Base-by-base conservation (phyloP, 495 filamentous ascomycete genomes). In the Aspergillus taichungensis region DNA sequence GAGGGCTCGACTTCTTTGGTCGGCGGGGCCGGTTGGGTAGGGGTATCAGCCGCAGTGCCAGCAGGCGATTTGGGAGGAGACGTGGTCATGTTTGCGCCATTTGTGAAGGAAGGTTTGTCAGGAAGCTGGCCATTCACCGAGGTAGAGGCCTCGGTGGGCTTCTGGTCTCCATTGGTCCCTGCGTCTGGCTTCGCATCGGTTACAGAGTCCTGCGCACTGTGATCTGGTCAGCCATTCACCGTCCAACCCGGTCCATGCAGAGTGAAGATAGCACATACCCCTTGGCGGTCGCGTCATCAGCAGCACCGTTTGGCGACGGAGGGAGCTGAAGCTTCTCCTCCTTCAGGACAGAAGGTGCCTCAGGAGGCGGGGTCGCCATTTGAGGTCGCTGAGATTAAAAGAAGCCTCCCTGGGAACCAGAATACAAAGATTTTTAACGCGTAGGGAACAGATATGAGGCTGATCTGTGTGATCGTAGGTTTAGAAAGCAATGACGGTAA, bases 301-400 rank as follows among this genome's bases (percentile, higher is more conserved):
- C 59, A 13, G 68, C 50, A 40, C 62, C 67, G 49, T 61, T 66
- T 24, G 68, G 64, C 43, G 66, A 64, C 18, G 65, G 68, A 41
- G 65, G 66, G 43, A 68, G 49, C 60, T 68, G 66, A 58, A 63
- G 66, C 63, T 73, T 71, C 43, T 69, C 68, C 59, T 69, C 66
- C 60, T 71, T 73, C 34, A 64, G 41, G 30, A 54, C 42, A 49
- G 62, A 55, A 49, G 61, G 37, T 37, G 59, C 66, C 64, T 73
- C 69, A 29, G 69, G 67, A 62, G 69, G 69, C 60, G 69, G 69
- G 42, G 69, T 73, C 56, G 69, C 69, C 69, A 73, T 73, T 51
- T 56, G 52, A 56, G 51, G 42, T 53, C 46, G 43, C 48, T 50
- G 53, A 33, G 42, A 39, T 34, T 28, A 41, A 42, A 41, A 30